A percentile compares a stretch with the other conserved stretches of the same genome.
These are phyloP conservation scores for Trichoderma asperellum DNA, from an alignment of 2,329 filamentous ascomycete genomes.

Conservation along the genomic window DNA sequence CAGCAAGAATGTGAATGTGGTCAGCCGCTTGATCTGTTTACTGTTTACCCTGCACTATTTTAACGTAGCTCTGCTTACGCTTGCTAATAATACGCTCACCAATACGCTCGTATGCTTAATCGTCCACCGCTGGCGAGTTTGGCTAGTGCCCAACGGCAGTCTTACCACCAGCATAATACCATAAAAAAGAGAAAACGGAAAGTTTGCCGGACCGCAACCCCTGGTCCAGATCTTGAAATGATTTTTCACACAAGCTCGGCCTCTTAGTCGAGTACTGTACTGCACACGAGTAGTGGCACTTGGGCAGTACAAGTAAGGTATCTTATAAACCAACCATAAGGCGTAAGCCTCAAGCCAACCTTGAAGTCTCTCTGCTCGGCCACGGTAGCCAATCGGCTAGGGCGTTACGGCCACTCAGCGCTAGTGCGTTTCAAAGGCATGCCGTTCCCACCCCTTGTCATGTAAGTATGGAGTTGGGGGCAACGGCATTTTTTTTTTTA, in stretches of 20 bases:
- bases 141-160: background rate
- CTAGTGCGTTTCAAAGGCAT: conserved; percentile 27
- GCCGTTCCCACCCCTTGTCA: conserved; percentile 6
- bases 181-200: background rate
- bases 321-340: background rate
- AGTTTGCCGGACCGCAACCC: background rate
- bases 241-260: background rate
- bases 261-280: too few species aligned
- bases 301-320: background rate
- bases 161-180: background rate
- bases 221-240: background rate
- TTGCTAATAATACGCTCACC: conserved; percentile 8
- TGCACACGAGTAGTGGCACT: background rate
- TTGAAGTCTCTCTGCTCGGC: conserved; percentile 3
- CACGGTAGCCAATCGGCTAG: conserved; percentile 24
- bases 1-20: background rate
- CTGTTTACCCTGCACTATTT: background rate
- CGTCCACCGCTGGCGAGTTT: background rate
- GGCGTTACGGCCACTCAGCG: conserved; percentile 17
- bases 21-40: background rate
- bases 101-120: conserved; percentile 21
- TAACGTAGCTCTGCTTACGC: background rate
- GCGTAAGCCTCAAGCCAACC: background rate
- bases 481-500: background rate
- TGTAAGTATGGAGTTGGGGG: conserved; percentile 6